Evolutionary conservation across 129 eudicot species (phyloP).

Genomic region (Oenanthe sinensis): DNA sequence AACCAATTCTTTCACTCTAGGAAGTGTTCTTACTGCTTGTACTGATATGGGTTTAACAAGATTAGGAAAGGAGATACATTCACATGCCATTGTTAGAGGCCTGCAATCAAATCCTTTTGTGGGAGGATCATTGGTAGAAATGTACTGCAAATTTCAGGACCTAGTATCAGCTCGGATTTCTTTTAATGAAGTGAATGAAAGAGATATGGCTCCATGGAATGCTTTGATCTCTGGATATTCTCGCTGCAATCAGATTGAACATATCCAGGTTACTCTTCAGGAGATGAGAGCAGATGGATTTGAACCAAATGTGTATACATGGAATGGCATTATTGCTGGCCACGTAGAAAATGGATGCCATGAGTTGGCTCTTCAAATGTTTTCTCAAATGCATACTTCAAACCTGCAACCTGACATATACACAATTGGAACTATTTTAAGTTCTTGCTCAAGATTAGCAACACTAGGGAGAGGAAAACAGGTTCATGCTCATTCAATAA

Average conservation of each 20-base stretch:
- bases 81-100: conserved; percentile 12
- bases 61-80: conserved; percentile 11
- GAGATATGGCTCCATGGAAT: conserved; percentile 11
- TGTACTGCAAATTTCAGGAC: conserved; percentile 12
- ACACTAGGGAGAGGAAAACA: conserved; percentile 20
- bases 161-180: not conserved
- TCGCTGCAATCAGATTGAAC: conserved; percentile 9
- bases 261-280: conserved; percentile 7
- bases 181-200: conserved; percentile 8
- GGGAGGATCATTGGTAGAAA: conserved; percentile 12
- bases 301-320: conserved; percentile 16
- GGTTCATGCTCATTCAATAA: conserved; percentile 11
- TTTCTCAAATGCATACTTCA: conserved; percentile 11
- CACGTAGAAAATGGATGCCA: not conserved
- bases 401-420: conserved; percentile 11
- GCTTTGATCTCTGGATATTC: conserved; percentile 13
- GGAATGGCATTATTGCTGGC: conserved; percentile 15
- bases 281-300: conserved; percentile 17
- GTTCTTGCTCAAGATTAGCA: conserved; percentile 15
- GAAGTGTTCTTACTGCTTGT: conserved; percentile 9
- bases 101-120: conserved; percentile 11
- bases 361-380: conserved; percentile 5
- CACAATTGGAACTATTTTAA: conserved; percentile 10
- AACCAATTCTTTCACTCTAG: conserved; percentile 17
- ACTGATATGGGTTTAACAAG: conserved; percentile 2